A percentile compares a stretch with the other conserved stretches of the same genome.
Conservation (phyloP, 129 eudicot genomes). For the Flaveria ramosissima region DNA sequence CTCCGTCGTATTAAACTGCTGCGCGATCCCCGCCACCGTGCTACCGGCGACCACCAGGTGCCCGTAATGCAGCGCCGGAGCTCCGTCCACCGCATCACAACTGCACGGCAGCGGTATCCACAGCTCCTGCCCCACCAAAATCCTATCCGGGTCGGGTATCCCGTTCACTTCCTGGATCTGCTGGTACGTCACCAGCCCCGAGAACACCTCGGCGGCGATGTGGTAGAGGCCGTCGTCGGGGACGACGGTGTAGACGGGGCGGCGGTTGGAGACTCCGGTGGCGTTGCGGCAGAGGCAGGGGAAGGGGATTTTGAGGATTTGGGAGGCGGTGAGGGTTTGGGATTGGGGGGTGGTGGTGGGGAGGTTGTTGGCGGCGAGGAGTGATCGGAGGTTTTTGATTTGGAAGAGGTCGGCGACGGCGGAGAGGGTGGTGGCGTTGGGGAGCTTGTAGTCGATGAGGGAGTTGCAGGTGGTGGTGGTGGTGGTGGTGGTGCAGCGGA, state of each 20-base stretch:
- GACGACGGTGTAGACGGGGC: slow-evolving; percentile 59
- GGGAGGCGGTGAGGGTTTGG: slow-evolving; percentile 28
- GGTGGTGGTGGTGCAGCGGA: slow-evolving; percentile 58
- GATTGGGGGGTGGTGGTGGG: slow-evolving; percentile 39
- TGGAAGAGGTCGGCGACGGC: slow-evolving; percentile 50
- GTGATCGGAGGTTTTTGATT: slow-evolving; percentile 41
- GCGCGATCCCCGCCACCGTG: slow-evolving; percentile 60
- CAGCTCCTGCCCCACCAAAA: slow-evolving; percentile 48
- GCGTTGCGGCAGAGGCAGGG: slow-evolving; percentile 73
- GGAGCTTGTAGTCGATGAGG: slow-evolving; percentile 59
- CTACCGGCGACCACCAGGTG: slow-evolving; percentile 46
- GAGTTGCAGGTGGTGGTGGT: slow-evolving; percentile 47
- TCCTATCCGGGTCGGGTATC: slow-evolving; percentile 37
- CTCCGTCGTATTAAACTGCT: slow-evolving; percentile 45
- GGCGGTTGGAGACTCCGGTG: slow-evolving; percentile 56
- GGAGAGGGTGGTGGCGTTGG: slow-evolving; percentile 72
- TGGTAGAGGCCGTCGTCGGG: slow-evolving; percentile 53
- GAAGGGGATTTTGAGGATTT: slow-evolving; percentile 64
- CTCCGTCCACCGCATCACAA: slow-evolving; percentile 72
- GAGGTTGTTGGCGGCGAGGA: slow-evolving; percentile 73
- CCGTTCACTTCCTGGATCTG: slow-evolving; percentile 58
- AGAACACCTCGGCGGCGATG: slow-evolving; percentile 69
- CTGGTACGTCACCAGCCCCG: slow-evolving; percentile 43
- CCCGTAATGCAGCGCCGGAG: slow-evolving; percentile 72
- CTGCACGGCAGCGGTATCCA: slow-evolving; percentile 92